phyloP scores from a whole-genome alignment of 352 stramenopile genomes.

The Globisporangium alternatum region DNA sequence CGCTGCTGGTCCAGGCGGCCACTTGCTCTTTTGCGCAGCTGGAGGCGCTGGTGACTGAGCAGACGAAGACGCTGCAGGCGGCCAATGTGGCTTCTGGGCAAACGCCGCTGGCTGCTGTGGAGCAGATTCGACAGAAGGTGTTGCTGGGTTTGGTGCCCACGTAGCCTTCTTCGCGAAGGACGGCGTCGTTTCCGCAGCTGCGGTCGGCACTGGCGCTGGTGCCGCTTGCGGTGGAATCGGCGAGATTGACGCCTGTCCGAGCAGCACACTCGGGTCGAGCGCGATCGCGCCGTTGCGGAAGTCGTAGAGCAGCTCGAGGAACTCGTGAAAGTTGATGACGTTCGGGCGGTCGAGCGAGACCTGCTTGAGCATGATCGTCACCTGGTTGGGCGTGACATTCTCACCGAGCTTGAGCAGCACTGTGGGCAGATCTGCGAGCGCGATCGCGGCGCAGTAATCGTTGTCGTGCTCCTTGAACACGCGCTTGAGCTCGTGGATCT shows the following conservation, averaged over 20 bases:
- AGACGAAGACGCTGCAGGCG: slow-evolving; percentile 5
- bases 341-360: slow-evolving; percentile 41
- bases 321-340: slow-evolving; percentile 77
- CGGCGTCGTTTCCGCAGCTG: slow-evolving; percentile 13
- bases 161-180: slow-evolving; percentile 19
- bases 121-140: not conserved
- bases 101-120: slow-evolving; percentile 2
- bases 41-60: not conserved
- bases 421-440: slow-evolving; percentile 40
- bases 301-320: slow-evolving; percentile 74
- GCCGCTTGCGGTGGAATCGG: slow-evolving; percentile 1
- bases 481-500: slow-evolving; percentile 85
- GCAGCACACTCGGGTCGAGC: slow-evolving; percentile 40
- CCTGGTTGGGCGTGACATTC: slow-evolving; percentile 66
- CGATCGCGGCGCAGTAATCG: slow-evolving; percentile 62
- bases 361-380: slow-evolving; percentile 60
- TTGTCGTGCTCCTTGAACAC: slow-evolving; percentile 84
- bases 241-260: slow-evolving; percentile 39
- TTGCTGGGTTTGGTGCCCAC: slow-evolving; percentile 1
- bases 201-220: slow-evolving; percentile 1
- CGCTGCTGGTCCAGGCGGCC: slow-evolving; percentile 10
- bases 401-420: slow-evolving; percentile 80
- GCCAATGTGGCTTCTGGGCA: slow-evolving; percentile 21
- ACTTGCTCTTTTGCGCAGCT: slow-evolving; percentile 13
- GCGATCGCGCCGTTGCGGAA: slow-evolving; percentile 65